Conservation (phyloP, 305 asterid species). For the Stenogyne calaminthoides region DNA sequence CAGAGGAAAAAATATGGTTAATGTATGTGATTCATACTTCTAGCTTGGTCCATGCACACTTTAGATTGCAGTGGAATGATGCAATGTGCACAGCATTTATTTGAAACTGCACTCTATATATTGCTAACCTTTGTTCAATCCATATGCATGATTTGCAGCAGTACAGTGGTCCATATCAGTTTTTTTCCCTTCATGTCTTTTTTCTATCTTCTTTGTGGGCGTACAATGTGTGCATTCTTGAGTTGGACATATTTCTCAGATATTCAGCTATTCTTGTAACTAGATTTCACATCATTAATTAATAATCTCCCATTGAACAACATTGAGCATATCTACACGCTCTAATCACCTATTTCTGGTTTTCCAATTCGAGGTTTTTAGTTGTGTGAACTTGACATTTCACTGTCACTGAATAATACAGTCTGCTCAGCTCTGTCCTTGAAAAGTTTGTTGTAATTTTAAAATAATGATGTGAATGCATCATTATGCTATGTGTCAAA, state of each 20-base stretch:
- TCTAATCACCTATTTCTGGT: background rate
- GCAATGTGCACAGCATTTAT: background rate
- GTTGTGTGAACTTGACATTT: background rate
- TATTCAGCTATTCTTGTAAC: background rate
- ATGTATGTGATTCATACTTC: background rate
- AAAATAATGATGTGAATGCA: conserved; percentile 1
- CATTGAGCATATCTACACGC: background rate
- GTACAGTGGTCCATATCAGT: background rate
- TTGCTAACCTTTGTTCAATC: background rate
- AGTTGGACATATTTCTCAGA: conserved; percentile 5
- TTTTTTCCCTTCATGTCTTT: background rate
- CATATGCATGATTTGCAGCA: background rate
- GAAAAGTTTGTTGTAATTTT: background rate
- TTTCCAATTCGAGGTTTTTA: background rate
- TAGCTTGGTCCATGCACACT: conserved; percentile 1
- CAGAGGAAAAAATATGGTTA: background rate
- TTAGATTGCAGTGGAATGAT: background rate
- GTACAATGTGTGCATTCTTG: background rate
- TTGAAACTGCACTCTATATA: background rate
- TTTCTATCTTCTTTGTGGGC: background rate
- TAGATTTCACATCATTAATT: background rate
- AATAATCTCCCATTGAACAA: background rate
- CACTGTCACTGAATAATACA: background rate
- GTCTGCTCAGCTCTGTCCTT: background rate
- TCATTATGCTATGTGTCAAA: conserved; percentile 15